Conservation (phyloP, 805 yeast genomes). For the Ogataea minuta region DNA sequence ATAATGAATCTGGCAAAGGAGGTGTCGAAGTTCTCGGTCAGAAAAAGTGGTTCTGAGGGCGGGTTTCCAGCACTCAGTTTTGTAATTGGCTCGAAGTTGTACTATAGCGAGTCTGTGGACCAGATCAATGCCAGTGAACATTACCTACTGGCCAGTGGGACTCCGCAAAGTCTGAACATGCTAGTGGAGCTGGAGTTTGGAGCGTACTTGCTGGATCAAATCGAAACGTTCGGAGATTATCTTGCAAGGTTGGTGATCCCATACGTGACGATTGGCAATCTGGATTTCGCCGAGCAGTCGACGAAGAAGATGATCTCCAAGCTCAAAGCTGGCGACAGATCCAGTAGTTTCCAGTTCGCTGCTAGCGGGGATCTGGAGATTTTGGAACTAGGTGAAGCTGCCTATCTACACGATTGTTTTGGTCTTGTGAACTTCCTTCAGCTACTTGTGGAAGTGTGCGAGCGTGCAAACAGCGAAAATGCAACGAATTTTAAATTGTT, state of each 20-base stretch:
- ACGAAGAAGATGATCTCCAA: slow-evolving; percentile 36
- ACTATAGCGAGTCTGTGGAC: slow-evolving; percentile 33
- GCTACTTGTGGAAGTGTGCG: slow-evolving; percentile 59
- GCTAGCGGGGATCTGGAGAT: slow-evolving; percentile 26
- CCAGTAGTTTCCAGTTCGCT: slow-evolving; percentile 16
- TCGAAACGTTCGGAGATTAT: slow-evolving; percentile 25
- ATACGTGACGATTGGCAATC: slow-evolving; percentile 65
- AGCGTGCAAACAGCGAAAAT: slow-evolving; percentile 40
- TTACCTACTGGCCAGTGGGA: slow-evolving; percentile 27
- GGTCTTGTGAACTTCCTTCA: slow-evolving; percentile 68
- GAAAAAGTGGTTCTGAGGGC: slow-evolving; percentile 45
- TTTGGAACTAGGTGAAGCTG: slow-evolving; percentile 30
- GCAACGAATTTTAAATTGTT: slow-evolving; percentile 41
- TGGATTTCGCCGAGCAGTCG: slow-evolving; percentile 55
- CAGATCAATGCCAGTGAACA: slow-evolving; percentile 29
- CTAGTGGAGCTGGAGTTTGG: slow-evolving; percentile 37
- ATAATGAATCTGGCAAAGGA: slow-evolving; percentile 66
- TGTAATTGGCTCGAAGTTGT: slow-evolving; percentile 65
- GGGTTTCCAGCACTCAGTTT: slow-evolving; percentile 80
- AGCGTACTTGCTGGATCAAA: slow-evolving; percentile 33
- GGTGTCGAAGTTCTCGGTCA: slow-evolving; percentile 63
- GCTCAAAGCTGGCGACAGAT: slow-evolving; percentile 26
- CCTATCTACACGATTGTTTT: slow-evolving; percentile 29
- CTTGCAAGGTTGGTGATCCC: slow-evolving; percentile 65
- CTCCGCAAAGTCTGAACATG: slow-evolving; percentile 23